Evolutionary conservation across 805 yeast species (phyloP), one percentile per base, ranked within the genome.

Genomic region (Monosporozyma unispora): DNA sequence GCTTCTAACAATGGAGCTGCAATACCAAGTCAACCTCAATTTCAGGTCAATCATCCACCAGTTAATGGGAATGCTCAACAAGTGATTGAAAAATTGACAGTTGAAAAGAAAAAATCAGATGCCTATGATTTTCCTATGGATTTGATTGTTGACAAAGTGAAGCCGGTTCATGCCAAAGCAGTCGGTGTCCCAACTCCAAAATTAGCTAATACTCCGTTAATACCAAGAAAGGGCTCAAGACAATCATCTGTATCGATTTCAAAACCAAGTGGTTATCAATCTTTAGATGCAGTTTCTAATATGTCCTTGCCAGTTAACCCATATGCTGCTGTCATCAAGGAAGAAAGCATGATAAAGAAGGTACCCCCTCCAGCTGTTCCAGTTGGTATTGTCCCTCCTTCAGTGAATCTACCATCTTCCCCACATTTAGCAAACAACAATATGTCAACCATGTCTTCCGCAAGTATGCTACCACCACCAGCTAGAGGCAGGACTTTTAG

Each of bases 51-150:
- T 10, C 3, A 8, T n/a, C 22, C n/a, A 9, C 16, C 38, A 19
- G 14, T 2, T 9, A 19, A 39, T 18, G 14, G 12, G 9, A 18
- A 28, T 14, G 47, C 49, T 14, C 58, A 60, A 38, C 44, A 64
- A 23, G 65, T 58, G 21, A 46, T 63, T 12, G 47, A 57, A 49
- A 69, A 70, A 44, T 59, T 79, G 16, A 71, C 70, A 48, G 66
- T 64, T n/a, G 70, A 70, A 38, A 81, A 81, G 62, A 75, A 76
- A 57, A 81, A 79, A 60, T 76, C 82, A n/a, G 87, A 83, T 66
- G 88, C 89, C 0, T 84, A 82, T 57, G 93, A 84, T 59, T 82
- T 84, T 58, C 91, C 91, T 1, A 67, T 71, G 19, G 79, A 73
- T 43, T 61, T 84, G 42, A 66, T 82, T 11, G 67, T 74, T 1